Evolutionary conservation across 2,329 filamentous ascomycete genomes (phyloP).

Genomic region (Xylaria sp.): DNA sequence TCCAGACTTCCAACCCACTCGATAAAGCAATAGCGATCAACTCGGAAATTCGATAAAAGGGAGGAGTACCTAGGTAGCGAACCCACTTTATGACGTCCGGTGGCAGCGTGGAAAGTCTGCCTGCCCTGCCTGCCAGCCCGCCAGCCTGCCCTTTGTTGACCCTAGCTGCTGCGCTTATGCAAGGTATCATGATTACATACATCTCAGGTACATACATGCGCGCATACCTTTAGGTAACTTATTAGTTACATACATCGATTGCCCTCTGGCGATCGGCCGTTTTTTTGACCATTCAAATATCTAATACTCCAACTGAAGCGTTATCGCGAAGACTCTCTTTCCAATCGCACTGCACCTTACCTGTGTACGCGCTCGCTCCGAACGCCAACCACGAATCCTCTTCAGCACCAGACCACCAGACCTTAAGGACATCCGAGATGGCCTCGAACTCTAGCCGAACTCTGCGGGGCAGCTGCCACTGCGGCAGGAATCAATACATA

Average conservation of each 20-base stretch:
- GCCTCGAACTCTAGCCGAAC: slow-evolving; percentile 46
- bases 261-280: not conserved
- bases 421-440: slow-evolving; percentile 41
- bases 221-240: not conserved
- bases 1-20: too few relatives aligned
- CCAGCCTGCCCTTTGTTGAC: not conserved
- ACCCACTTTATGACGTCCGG: not conserved
- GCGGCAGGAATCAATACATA: slow-evolving; percentile 82
- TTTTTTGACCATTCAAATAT: not conserved
- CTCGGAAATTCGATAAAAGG: not conserved
- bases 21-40: not conserved
- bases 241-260: not conserved
- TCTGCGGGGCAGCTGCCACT: slow-evolving; percentile 79
- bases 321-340: not conserved
- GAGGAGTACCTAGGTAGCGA: not conserved
- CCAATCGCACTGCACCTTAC: not conserved
- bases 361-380: not conserved
- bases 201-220: too few relatives aligned
- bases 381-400: not conserved
- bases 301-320: not conserved
- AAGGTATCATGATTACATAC: too few relatives aligned
- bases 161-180: not conserved
- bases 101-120: too few relatives aligned
- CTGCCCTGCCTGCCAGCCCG: too few relatives aligned
- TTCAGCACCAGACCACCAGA: not conserved